Conservation (phyloP, 1,284 basidiomycete genomes). For the Paramarasmius palmivorus region DNA sequence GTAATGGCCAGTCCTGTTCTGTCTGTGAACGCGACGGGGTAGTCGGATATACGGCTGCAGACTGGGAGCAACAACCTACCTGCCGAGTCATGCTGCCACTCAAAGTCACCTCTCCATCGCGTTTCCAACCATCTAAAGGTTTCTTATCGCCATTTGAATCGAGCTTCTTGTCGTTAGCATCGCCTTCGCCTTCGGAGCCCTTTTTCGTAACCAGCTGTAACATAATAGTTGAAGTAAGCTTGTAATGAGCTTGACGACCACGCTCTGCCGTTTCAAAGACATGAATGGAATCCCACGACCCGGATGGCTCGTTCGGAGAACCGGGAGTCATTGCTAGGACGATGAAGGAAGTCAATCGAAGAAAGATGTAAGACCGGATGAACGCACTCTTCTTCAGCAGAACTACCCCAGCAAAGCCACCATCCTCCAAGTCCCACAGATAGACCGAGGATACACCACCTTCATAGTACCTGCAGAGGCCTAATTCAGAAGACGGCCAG, state of each 20-base stretch:
- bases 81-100: constrained; percentile 98
- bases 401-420: constrained; percentile 95
- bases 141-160: constrained; percentile 29
- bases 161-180: constrained; percentile 36
- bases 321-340: constrained; percentile 59
- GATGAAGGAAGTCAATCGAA: constrained; percentile 2
- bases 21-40: constrained; percentile 45
- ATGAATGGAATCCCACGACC: constrained; percentile 98
- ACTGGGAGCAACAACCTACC: constrained; percentile 44
- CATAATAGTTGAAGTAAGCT: constrained; percentile 97
- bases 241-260: constrained; percentile 92
- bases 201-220: constrained; percentile 81
- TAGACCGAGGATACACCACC: constrained; percentile 97
- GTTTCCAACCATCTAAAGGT: constrained; percentile 47
- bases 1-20: constrained; percentile 84
- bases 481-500: not conserved
- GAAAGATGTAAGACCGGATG: not conserved
- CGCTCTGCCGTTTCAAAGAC: constrained; percentile 94
- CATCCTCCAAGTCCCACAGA: constrained; percentile 97
- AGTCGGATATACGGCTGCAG: not conserved
- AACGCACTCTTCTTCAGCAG: constrained; percentile 91
- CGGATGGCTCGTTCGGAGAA: constrained; percentile 60
- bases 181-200: constrained; percentile 43
- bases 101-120: constrained; percentile 78
- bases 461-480: constrained; percentile 82